These are phyloP conservation scores for Dactylonectria estremocensis DNA, from an alignment of 2,329 filamentous ascomycete species.

Conservation along the genomic window DNA sequence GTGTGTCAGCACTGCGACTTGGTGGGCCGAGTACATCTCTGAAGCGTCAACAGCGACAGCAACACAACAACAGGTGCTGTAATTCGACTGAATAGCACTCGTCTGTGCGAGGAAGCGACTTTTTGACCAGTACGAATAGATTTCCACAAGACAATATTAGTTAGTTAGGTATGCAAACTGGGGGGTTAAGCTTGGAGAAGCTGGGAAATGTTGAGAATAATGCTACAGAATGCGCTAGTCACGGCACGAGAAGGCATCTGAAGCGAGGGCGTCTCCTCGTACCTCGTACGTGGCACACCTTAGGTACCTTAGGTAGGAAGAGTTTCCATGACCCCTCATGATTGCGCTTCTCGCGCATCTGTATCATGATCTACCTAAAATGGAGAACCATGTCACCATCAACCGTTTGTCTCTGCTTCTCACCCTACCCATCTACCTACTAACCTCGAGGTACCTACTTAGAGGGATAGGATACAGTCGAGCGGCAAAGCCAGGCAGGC, in stretches of 20 bases:
- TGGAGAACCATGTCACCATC: not conserved
- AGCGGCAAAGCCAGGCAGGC: no score
- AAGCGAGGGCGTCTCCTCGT: no score
- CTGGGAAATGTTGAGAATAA: no score
- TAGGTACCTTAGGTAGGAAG: no score
- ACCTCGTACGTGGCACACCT: no score
- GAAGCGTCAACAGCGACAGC: no score
- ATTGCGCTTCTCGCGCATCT: not conserved
- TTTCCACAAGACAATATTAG: not conserved
- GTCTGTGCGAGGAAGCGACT: not conserved
- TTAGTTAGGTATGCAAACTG: no score
- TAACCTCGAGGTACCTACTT: not conserved
- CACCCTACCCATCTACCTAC: not conserved
- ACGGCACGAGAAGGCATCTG: no score
- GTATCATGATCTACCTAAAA: not conserved
- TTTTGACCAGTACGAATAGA: not conserved
- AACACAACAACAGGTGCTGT: not conserved
- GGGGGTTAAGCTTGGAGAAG: no score
- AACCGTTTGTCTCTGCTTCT: not conserved
- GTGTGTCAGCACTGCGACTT: not conserved
- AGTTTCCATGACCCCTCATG: not conserved
- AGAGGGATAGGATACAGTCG: no score
- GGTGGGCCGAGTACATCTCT: not conserved
- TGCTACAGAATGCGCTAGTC: no score
- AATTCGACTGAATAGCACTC: not conserved